These are phyloP conservation scores for Wilcoxina mikolae DNA, from an alignment of 495 filamentous ascomycete species.

Conservation along the genomic window DNA sequence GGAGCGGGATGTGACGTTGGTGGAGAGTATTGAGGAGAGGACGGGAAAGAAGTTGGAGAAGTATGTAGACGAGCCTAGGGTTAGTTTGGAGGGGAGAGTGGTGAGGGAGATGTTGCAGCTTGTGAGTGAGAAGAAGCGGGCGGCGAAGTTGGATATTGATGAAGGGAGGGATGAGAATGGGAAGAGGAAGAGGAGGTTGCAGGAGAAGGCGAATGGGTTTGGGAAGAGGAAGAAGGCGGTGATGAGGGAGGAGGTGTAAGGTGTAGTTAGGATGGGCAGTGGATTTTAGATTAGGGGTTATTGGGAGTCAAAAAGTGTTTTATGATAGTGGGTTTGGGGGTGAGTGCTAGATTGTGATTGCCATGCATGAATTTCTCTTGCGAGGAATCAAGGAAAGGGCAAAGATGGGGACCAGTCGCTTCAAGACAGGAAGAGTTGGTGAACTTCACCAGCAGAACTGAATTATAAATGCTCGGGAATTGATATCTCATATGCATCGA, in stretches of 20 bases:
- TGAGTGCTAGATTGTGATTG: too few relatives aligned
- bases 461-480: too few relatives aligned
- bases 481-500: too few relatives aligned
- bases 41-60: slow-evolving; percentile 67
- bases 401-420: too few relatives aligned
- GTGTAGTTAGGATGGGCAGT: background rate
- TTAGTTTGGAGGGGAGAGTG: slow-evolving; percentile 77
- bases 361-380: too few relatives aligned
- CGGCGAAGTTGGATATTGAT: slow-evolving; percentile 77
- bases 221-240: slow-evolving; percentile 12
- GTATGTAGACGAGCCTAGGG: slow-evolving; percentile 65
- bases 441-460: too few relatives aligned
- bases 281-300: background rate
- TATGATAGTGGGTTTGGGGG: background rate
- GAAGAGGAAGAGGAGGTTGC: slow-evolving; percentile 50
- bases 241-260: background rate
- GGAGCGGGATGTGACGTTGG: slow-evolving; percentile 74
- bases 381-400: too few relatives aligned
- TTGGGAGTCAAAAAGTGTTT: background rate
- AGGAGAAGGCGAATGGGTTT: slow-evolving; percentile 32
- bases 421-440: too few relatives aligned
- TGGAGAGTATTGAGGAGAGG: slow-evolving; percentile 72
- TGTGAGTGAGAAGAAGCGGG: slow-evolving; percentile 81
- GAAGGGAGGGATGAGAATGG: slow-evolving; percentile 76
- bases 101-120: slow-evolving; percentile 68